These are phyloP conservation scores for Cladophialophora yegresii DNA, from an alignment of 2,329 filamentous ascomycete genomes.

Conservation along the genomic window DNA sequence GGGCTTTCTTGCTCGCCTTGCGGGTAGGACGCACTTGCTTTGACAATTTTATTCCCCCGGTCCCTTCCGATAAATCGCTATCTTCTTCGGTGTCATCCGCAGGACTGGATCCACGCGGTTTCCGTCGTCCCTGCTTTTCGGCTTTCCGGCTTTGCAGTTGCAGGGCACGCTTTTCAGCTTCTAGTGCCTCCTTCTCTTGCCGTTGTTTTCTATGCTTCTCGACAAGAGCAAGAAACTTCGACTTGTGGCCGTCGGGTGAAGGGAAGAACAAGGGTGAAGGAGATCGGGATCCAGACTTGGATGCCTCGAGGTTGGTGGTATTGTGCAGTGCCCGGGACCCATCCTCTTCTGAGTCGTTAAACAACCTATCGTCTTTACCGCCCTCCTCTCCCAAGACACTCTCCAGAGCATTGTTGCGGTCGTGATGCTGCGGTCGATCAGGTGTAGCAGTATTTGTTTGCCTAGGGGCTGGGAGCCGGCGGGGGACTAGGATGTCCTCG, in stretches of 20 bases:
- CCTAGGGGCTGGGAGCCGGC: background rate
- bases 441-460: background rate
- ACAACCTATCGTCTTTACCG: background rate
- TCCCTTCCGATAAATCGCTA: conserved; percentile 62
- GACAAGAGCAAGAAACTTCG: conserved; percentile 70
- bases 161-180: conserved; percentile 47
- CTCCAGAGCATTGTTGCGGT: background rate
- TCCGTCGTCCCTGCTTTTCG: conserved; percentile 37
- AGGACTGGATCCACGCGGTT: conserved; percentile 33
- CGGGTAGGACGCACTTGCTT: conserved; percentile 63
- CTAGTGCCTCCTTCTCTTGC: conserved; percentile 63
- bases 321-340: conserved; percentile 7
- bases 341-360: conserved; percentile 5
- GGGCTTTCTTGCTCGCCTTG: conserved; percentile 89
- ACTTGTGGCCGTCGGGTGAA: conserved; percentile 43
- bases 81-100: conserved; percentile 53
- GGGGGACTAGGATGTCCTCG: conserved; percentile 42
- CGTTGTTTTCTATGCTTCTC: conserved; percentile 72
- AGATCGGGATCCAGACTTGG: conserved; percentile 31
- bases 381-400: background rate
- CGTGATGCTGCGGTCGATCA: background rate
- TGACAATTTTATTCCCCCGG: conserved; percentile 66
- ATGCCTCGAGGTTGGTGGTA: conserved; percentile 37
- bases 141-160: conserved; percentile 39
- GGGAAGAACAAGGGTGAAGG: conserved; percentile 50